Conservation (phyloP, 1,139 yeast species). For the Pneumocystis jirovecii region DNA sequence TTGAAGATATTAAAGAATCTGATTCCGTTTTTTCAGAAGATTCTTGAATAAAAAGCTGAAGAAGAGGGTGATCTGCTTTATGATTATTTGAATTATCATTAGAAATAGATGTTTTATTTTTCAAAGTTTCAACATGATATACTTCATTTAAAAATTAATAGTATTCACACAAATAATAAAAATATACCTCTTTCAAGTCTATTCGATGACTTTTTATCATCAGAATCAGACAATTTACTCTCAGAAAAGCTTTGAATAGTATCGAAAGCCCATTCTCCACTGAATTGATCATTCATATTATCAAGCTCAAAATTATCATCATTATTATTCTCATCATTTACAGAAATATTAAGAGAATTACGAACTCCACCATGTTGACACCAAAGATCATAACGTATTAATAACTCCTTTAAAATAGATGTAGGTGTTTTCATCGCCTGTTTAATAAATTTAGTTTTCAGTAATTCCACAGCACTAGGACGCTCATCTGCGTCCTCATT, state of each 20-base stretch:
- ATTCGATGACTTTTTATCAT: not conserved
- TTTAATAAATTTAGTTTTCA: constrained; percentile 58
- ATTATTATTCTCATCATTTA: constrained; percentile 23
- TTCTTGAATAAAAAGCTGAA: constrained; percentile 1
- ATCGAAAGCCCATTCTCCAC: constrained; percentile 26
- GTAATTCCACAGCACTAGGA: constrained; percentile 70
- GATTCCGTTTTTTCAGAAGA: not conserved
- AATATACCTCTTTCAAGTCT: not conserved
- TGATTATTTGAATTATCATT: not conserved
- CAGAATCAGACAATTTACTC: not conserved
- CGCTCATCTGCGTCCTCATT: constrained; percentile 89
- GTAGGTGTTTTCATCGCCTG: constrained; percentile 48
- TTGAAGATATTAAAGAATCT: not conserved
- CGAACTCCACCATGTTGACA: constrained; percentile 30
- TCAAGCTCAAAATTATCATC: constrained; percentile 25
- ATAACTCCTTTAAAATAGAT: constrained; percentile 50
- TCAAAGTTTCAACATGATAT: not conserved
- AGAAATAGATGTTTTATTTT: not conserved
- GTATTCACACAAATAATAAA: not conserved
- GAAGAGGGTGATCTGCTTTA: not conserved
- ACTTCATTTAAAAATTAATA: not conserved
- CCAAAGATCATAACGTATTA: constrained; percentile 71
- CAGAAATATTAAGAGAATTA: constrained; percentile 19
- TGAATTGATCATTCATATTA: constrained; percentile 22
- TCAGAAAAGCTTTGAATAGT: constrained; percentile 3